A percentile compares a stretch with the other conserved stretches of the same genome.
These are phyloP conservation scores for Quercus lobata DNA, from an alignment of 331 rosid species.

Conservation along the genomic window DNA sequence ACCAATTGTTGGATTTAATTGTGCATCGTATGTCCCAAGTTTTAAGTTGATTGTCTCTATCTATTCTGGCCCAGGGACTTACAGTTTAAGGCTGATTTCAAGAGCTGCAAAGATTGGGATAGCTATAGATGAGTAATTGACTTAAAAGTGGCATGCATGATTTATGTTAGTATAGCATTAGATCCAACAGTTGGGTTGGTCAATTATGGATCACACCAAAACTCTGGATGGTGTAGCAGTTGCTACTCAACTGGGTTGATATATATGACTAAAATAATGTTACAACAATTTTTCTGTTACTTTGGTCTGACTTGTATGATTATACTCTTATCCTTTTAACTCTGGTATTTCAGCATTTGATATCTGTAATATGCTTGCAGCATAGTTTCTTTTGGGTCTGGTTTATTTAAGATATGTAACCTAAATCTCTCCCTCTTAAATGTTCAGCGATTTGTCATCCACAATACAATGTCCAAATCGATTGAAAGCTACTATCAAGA, in stretches of 20 bases:
- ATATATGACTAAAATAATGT: background rate
- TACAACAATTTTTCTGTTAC: background rate
- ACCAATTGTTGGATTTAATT: slow-evolving; percentile 7
- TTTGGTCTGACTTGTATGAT: background rate
- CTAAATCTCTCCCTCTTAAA: background rate
- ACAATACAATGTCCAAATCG: slow-evolving; percentile 90
- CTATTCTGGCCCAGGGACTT: background rate
- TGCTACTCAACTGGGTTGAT: background rate
- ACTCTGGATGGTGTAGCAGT: background rate
- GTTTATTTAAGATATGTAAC: background rate
- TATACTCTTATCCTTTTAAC: background rate
- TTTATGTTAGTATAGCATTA: background rate
- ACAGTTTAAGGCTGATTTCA: background rate
- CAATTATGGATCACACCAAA: background rate
- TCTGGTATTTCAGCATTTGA: background rate
- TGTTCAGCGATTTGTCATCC: slow-evolving; percentile 87
- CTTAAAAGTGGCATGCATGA: background rate
- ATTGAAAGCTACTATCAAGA: slow-evolving; percentile 98
- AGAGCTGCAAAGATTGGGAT: background rate
- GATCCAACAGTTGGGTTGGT: background rate
- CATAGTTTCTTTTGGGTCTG: background rate
- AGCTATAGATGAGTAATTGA: background rate
- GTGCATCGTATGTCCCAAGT: background rate
- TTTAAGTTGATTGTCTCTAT: slow-evolving; percentile 7
- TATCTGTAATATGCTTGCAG: background rate